A percentile compares a stretch with the other conserved stretches of the same genome.
Evolutionary conservation across 805 yeast genomes (phyloP).

Genomic region (Metschnikowia noctiluminum): DNA sequence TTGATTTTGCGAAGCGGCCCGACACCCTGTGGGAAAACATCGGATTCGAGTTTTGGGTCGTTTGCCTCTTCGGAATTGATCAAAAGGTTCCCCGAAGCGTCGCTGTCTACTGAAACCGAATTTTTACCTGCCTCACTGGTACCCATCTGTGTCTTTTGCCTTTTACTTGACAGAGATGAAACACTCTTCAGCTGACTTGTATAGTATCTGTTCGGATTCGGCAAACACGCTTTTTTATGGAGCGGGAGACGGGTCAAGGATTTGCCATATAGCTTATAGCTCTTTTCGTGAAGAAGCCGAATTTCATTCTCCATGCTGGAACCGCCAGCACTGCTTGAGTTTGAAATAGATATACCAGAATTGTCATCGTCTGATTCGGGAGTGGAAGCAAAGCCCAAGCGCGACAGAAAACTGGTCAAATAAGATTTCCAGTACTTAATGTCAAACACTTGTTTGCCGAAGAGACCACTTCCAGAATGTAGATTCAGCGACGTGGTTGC

Average conservation of each 20-base stretch:
- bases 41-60: conserved; percentile 5
- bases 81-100: conserved; percentile 38
- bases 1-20: conserved; percentile 38
- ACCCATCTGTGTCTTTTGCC: conserved; percentile 23
- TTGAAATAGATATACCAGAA: not conserved
- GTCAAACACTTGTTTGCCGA: conserved; percentile 22
- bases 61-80: conserved; percentile 23
- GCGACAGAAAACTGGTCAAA: conserved; percentile 31
- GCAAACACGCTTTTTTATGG: conserved; percentile 37
- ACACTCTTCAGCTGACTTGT: conserved; percentile 9
- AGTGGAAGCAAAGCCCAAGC: conserved; percentile 34
- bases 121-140: conserved; percentile 30
- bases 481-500: conserved; percentile 18
- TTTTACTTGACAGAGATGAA: not conserved
- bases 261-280: conserved; percentile 38
- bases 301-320: conserved; percentile 14
- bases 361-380: not conserved
- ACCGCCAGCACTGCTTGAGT: not conserved
- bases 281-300: conserved; percentile 28
- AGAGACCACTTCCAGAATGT: conserved; percentile 23
- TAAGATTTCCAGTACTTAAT: conserved; percentile 35
- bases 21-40: conserved; percentile 25
- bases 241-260: conserved; percentile 34
- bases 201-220: conserved; percentile 25
- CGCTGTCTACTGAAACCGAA: conserved; percentile 38